A percentile compares a stretch with the other conserved stretches of the same genome.
Evolutionary conservation across 495 filamentous ascomycete species (phyloP).

Genomic region (Thozetella sp.): DNA sequence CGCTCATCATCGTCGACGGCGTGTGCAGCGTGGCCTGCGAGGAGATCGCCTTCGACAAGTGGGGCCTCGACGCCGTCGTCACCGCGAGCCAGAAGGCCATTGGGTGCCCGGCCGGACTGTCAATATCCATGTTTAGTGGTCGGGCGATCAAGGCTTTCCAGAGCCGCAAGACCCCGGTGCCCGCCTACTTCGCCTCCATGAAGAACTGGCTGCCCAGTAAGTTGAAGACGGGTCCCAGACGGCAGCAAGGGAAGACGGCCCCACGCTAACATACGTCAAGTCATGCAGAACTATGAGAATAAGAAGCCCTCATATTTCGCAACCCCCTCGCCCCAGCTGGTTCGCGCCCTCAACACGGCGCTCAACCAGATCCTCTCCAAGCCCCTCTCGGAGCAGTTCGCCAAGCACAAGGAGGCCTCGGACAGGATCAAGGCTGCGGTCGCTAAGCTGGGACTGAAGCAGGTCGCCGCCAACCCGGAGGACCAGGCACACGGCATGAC

Average conservation of each 20-base stretch:
- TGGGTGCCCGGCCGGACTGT: constrained; percentile 89
- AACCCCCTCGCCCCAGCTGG: constrained; percentile 90
- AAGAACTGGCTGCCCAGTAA: constrained; percentile 94
- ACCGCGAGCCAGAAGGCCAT: constrained; percentile 97
- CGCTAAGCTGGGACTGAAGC: constrained; percentile 78
- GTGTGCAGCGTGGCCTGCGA: constrained; percentile 97
- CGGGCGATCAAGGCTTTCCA: constrained; percentile 84
- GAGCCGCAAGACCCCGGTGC: constrained; percentile 74
- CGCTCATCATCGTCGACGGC: constrained; percentile 88
- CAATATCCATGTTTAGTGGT: constrained; percentile 88
- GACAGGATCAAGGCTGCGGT: constrained; percentile 82
- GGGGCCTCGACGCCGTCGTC: constrained; percentile 89
- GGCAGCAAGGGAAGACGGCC: too few relatives aligned
- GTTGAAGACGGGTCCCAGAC: constrained; percentile 18
- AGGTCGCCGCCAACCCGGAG: constrained; percentile 80
- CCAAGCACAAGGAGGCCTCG: constrained; percentile 71
- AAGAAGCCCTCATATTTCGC: constrained; percentile 98
- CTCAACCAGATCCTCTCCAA: constrained; percentile 80
- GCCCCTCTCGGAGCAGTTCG: constrained; percentile 79
- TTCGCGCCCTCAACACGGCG: constrained; percentile 94
- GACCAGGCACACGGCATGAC: constrained; percentile 98
- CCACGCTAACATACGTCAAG: too few relatives aligned
- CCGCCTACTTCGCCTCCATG: constrained; percentile 91
- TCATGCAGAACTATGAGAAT: constrained; percentile 99
- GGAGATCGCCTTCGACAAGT: constrained; percentile 93